Conservation (phyloP, 2,329 filamentous ascomycete genomes). For the Exophiala phaeomuriformis region DNA sequence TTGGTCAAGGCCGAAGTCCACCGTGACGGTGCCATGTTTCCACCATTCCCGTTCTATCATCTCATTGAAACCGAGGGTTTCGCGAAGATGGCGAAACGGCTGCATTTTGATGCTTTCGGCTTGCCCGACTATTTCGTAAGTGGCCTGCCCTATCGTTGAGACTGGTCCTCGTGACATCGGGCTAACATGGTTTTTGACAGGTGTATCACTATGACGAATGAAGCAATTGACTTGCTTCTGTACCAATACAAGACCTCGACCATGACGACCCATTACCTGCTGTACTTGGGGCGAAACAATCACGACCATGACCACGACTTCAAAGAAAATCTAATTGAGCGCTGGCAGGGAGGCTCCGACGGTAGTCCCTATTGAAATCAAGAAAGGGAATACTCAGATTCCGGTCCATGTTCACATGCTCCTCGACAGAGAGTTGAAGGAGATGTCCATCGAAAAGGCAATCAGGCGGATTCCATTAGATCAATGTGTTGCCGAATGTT, state of each 20-base stretch:
- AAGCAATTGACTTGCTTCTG: conserved; percentile 1
- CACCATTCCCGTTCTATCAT: conserved; percentile 91
- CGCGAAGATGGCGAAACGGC: conserved; percentile 85
- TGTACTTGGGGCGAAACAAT: too few relatives aligned
- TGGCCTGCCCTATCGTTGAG: not conserved
- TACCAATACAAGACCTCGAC: not conserved
- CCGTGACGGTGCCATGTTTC: conserved; percentile 97
- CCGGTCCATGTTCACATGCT: too few relatives aligned
- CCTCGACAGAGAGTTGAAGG: too few relatives aligned
- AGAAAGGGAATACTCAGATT: too few relatives aligned
- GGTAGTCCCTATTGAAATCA: too few relatives aligned
- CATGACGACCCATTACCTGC: not conserved
- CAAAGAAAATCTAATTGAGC: not conserved
- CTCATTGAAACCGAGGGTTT: conserved; percentile 97
- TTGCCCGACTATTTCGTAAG: conserved; percentile 92
- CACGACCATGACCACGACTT: not conserved
- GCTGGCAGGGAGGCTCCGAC: too few relatives aligned
- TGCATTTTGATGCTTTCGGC: conserved; percentile 81
- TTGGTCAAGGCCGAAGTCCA: conserved; percentile 96
- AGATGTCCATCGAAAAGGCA: too few relatives aligned
- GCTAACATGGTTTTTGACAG: conserved; percentile 12
- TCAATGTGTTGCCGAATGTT: too few relatives aligned
- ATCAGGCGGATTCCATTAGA: too few relatives aligned
- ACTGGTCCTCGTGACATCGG: not conserved
- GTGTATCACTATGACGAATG: conserved; percentile 28